A percentile compares a stretch with the other conserved stretches of the same genome.
Conservation (phyloP, 129 eudicot genomes). For the Saussurea involucrata region DNA sequence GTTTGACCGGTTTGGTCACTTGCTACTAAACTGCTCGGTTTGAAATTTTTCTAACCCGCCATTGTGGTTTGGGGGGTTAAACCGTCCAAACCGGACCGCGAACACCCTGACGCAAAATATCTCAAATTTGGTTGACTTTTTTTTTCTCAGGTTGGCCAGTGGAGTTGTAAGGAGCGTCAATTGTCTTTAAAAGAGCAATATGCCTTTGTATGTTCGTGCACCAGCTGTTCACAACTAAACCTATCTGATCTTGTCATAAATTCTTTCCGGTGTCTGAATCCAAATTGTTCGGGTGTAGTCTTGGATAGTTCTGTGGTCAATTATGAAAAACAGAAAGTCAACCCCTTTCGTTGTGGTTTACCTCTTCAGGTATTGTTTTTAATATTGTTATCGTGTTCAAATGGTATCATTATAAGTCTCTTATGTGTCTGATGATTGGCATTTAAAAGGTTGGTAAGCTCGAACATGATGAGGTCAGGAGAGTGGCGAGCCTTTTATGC, state of each 20-base stretch:
- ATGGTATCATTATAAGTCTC: neutral
- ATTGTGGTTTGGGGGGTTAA: too few species aligned
- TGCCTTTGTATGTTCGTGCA: conserved; percentile 69
- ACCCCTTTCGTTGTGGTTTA: conserved; percentile 20
- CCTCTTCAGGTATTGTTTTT: conserved; percentile 39
- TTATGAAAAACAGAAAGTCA: conserved; percentile 47
- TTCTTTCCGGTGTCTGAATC: conserved; percentile 61
- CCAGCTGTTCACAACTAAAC: conserved; percentile 64
- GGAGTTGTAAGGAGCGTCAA: conserved; percentile 59
- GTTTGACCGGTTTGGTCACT: too few species aligned
- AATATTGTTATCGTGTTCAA: neutral
- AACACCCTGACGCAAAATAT: too few species aligned
- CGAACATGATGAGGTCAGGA: conserved; percentile 31
- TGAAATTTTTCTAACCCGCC: too few species aligned
- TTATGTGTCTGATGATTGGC: conserved; percentile 9
- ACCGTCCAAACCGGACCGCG: too few species aligned
- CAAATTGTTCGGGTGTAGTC: conserved; percentile 70
- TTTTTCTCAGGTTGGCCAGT: conserved; percentile 79
- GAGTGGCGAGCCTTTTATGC: conserved; percentile 45
- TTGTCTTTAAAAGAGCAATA: conserved; percentile 60
- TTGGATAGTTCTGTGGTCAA: conserved; percentile 38
- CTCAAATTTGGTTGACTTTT: neutral
- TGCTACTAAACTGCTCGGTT: too few species aligned
- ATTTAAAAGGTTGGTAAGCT: conserved; percentile 37
- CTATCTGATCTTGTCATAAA: conserved; percentile 68